phyloP scores from a whole-genome alignment of 371 early-diverging fungal species.

The Haplosporangium sp. region DNA sequence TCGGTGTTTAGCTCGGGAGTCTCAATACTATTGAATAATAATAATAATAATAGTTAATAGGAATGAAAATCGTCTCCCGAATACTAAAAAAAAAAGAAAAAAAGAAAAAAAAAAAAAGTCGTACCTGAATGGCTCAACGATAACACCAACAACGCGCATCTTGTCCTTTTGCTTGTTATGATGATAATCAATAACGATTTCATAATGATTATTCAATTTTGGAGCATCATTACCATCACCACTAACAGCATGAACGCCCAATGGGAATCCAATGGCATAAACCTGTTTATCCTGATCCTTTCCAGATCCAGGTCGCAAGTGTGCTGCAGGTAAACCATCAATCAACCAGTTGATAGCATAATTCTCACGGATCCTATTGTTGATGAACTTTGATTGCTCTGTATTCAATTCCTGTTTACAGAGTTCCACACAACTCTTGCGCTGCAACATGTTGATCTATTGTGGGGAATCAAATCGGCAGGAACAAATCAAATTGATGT shows the following conservation, averaged over 20 bases:
- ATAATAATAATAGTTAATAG: not conserved
- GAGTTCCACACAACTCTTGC: constrained; percentile 71
- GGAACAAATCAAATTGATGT: not conserved
- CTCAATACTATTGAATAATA: constrained; percentile 25
- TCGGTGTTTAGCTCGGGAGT: constrained; percentile 27
- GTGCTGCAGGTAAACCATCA: constrained; percentile 93
- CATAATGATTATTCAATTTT: constrained; percentile 89
- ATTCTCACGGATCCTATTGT: constrained; percentile 83
- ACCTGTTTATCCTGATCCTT: constrained; percentile 47
- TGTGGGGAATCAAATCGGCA: too few species aligned
- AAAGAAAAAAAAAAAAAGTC: not conserved
- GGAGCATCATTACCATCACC: constrained; percentile 24
- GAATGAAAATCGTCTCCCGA: not conserved
- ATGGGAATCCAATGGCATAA: constrained; percentile 85
- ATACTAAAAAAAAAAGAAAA: not conserved
- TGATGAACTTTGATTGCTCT: constrained; percentile 87
- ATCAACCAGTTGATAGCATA: constrained; percentile 89
- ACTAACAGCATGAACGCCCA: constrained; percentile 58
- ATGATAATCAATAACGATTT: constrained; percentile 88
- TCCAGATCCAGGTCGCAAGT: constrained; percentile 64
- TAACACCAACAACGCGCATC: constrained; percentile 92
- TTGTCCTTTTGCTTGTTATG: constrained; percentile 62
- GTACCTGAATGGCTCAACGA: constrained; percentile 77
- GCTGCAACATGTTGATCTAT: constrained; percentile 69
- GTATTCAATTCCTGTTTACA: constrained; percentile 73